phyloP scores from a whole-genome alignment of 257 asterid species.

The Gentiana straminea region DNA sequence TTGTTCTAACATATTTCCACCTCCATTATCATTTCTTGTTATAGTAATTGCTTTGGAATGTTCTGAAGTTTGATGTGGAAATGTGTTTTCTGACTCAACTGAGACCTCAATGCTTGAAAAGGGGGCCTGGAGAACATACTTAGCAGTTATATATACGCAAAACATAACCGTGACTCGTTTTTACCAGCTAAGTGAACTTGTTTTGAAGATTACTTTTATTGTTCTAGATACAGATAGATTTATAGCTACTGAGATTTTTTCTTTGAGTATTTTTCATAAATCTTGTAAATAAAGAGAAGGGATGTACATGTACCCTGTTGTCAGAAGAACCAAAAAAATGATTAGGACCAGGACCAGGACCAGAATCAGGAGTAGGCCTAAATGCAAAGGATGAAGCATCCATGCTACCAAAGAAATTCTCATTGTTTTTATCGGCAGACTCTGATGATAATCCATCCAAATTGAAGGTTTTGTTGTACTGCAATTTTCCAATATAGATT shows the following conservation, averaged over 20 bases:
- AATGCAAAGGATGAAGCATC: constrained; percentile 56
- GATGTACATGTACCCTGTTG: constrained; percentile 34
- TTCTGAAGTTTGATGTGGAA: constrained; percentile 19
- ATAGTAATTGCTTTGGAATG: constrained; percentile 1
- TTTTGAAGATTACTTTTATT: too few species aligned
- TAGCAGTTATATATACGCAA: constrained; percentile 17
- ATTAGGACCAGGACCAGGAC: constrained; percentile 35
- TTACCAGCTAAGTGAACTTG: too few species aligned
- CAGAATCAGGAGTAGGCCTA: constrained; percentile 42
- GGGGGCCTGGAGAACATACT: constrained; percentile 32
- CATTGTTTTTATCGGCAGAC: constrained; percentile 40
- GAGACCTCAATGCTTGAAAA: constrained; percentile 29
- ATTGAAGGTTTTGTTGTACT: too few species aligned
- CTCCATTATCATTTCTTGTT: constrained; percentile 12
- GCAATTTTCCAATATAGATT: too few species aligned
- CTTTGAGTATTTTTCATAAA: too few species aligned
- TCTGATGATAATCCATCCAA: constrained; percentile 1
- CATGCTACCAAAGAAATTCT: constrained; percentile 32
- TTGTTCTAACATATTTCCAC: constrained; percentile 19
- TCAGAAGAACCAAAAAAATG: constrained; percentile 26
- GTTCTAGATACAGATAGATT: too few species aligned
- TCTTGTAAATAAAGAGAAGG: constrained; percentile 2
- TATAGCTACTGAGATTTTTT: too few species aligned
- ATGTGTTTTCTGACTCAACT: constrained; percentile 24
- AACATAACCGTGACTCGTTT: neutral